Percentiles rank a stretch among this genome's conserved stretches.
These are phyloP conservation scores for Amylostereum chailletii DNA, from an alignment of 1,284 basidiomycete genomes.

Conservation along the genomic window DNA sequence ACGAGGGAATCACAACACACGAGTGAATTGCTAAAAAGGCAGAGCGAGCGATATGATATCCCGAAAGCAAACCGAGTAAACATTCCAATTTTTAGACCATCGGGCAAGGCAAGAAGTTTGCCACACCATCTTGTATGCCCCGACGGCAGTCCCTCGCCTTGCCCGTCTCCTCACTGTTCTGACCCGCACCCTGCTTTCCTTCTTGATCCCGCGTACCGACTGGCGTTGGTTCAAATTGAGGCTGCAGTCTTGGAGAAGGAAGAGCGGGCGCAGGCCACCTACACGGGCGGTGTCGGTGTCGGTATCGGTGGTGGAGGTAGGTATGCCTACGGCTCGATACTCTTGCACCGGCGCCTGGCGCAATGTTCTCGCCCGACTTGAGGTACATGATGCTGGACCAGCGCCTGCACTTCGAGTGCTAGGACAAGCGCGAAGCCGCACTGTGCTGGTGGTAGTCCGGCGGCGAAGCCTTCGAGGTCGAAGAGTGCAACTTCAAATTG, in stretches of 20 bases:
- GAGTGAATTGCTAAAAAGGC: not conserved
- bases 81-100: no score
- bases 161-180: no score
- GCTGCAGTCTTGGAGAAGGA: slow-evolving; percentile 53
- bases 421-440: slow-evolving; percentile 20
- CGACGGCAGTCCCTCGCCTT: slow-evolving; percentile 24
- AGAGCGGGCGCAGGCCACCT: slow-evolving; percentile 46
- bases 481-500: slow-evolving; percentile 53
- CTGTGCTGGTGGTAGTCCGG: slow-evolving; percentile 33
- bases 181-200: slow-evolving; percentile 31
- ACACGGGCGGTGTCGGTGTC: no score
- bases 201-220: slow-evolving; percentile 40
- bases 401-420: slow-evolving; percentile 18
- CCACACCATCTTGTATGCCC: slow-evolving; percentile 15
- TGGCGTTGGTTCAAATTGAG: slow-evolving; percentile 23
- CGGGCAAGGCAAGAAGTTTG: no score
- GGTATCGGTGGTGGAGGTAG: slow-evolving; percentile 28
- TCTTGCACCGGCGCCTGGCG: no score
- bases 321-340: slow-evolving; percentile 8
- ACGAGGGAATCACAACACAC: not conserved
- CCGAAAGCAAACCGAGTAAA: slow-evolving; percentile 1
- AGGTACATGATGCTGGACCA: slow-evolving; percentile 58
- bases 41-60: not conserved
- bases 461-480: slow-evolving; percentile 30
- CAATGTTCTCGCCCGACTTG: slow-evolving; percentile 40